Evolutionary conservation across 148 eudicot species (phyloP).

Genomic region (Diospyros kaki): DNA sequence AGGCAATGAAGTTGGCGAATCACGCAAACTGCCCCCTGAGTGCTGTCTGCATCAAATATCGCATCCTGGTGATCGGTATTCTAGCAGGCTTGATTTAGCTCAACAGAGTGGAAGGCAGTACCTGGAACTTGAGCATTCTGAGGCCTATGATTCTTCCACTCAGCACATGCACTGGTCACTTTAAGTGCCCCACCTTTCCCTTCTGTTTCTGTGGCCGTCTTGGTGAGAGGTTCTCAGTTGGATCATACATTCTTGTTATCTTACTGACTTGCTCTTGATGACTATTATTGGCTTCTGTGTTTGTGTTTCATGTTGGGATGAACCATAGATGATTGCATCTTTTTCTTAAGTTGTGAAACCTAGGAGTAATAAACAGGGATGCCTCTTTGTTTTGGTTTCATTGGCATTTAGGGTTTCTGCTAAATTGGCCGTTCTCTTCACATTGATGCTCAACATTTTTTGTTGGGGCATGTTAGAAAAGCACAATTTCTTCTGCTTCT

Average conservation of each 20-base stretch:
- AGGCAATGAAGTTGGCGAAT: slow-evolving; percentile 29
- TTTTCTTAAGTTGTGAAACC: background rate
- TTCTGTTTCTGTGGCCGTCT: background rate
- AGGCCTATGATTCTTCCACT: slow-evolving; percentile 48
- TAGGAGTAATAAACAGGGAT: background rate
- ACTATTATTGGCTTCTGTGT: too few relatives aligned
- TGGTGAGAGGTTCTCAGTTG: background rate
- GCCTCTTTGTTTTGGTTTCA: background rate
- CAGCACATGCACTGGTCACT: slow-evolving; percentile 67
- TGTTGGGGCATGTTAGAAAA: too few relatives aligned
- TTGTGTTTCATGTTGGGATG: too few relatives aligned
- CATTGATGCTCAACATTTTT: too few relatives aligned
- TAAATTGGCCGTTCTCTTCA: too few relatives aligned
- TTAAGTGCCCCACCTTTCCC: slow-evolving; percentile 15
- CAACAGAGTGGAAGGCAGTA: slow-evolving; percentile 49
- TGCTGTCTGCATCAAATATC: slow-evolving; percentile 53
- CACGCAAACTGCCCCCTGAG: slow-evolving; percentile 32
- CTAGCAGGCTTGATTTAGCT: slow-evolving; percentile 41
- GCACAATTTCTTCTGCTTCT: too few relatives aligned
- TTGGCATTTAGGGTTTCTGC: too few relatives aligned
- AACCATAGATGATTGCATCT: background rate
- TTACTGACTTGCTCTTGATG: too few relatives aligned
- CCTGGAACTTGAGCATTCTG: slow-evolving; percentile 43
- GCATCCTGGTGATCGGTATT: slow-evolving; percentile 31
- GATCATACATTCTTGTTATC: background rate